Conservation (phyloP, 768 basidiomycete species). For the Terana coerulea region DNA sequence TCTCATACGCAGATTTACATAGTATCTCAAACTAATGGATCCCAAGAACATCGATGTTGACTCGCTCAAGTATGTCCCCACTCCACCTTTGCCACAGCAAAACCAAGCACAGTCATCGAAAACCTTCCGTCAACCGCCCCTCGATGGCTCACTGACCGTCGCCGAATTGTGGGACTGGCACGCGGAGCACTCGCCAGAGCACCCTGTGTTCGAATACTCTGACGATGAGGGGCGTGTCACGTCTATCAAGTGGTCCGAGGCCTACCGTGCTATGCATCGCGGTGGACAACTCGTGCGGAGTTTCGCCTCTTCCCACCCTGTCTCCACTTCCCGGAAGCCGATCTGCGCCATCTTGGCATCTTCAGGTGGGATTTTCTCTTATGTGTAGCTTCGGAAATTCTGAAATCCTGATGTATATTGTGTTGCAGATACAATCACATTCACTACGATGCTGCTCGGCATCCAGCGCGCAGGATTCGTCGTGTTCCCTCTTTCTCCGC, state of each 20-base stretch:
- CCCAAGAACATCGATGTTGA: neutral
- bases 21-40: neutral
- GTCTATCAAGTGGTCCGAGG: constrained; percentile 14
- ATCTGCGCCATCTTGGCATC: constrained; percentile 6
- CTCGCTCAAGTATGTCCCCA: neutral
- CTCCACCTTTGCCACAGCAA: neutral
- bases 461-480: constrained; percentile 10
- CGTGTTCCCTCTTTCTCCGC: constrained; percentile 22
- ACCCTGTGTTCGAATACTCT: constrained; percentile 28
- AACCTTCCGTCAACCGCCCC: constrained; percentile 30
- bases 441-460: neutral
- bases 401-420: neutral
- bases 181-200: constrained; percentile 23
- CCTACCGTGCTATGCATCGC: constrained; percentile 5
- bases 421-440: constrained; percentile 9
- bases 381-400: neutral
- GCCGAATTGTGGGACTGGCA: constrained; percentile 35
- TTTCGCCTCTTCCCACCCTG: neutral
- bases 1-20: neutral
- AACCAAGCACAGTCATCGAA: neutral
- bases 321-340: neutral
- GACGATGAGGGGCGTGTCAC: constrained; percentile 12
- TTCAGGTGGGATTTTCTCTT: neutral
- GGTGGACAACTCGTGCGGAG: constrained; percentile 1
- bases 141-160: constrained; percentile 30